These are phyloP conservation scores for Pyricularia grisea DNA, from an alignment of 2,329 filamentous ascomycete genomes.

Conservation along the genomic window DNA sequence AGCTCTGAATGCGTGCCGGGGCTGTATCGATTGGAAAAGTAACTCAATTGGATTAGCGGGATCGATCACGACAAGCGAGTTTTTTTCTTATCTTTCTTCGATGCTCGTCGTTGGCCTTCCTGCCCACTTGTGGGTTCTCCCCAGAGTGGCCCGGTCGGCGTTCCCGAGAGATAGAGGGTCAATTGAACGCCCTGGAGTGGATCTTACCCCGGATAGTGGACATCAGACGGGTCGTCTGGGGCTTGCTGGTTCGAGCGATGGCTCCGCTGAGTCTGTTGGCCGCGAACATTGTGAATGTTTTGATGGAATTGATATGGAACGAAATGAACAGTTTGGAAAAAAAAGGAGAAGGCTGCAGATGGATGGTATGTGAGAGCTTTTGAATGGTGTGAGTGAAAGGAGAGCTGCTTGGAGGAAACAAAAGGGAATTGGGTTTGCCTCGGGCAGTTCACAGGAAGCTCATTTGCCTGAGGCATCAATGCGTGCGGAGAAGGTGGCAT, in stretches of 20 bases:
- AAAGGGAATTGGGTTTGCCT: constrained; percentile 1
- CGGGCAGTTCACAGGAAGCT: not conserved
- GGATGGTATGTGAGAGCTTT: not conserved
- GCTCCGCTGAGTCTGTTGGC: not conserved
- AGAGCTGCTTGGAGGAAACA: not conserved
- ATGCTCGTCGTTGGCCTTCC: not conserved
- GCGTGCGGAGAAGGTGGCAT: not conserved
- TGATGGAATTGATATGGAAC: not conserved
- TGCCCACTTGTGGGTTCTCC: not conserved
- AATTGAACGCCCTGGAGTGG: not conserved
- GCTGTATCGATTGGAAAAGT: not conserved
- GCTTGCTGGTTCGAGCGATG: not conserved
- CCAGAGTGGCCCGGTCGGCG: not conserved
- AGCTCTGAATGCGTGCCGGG: not conserved
- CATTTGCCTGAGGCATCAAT: not conserved
- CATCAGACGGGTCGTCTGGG: constrained; percentile 1
- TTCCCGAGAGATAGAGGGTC: not conserved
- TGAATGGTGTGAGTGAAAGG: not conserved
- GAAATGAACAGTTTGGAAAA: not conserved
- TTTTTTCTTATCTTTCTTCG: not conserved
- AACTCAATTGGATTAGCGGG: not conserved
- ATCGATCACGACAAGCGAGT: not conserved
- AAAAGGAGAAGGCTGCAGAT: not conserved
- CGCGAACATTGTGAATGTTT: not conserved
- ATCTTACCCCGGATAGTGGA: constrained; percentile 1